Evolutionary conservation across 169 alveolate species (phyloP).

Genomic region (Eimeria sp.): DNA sequence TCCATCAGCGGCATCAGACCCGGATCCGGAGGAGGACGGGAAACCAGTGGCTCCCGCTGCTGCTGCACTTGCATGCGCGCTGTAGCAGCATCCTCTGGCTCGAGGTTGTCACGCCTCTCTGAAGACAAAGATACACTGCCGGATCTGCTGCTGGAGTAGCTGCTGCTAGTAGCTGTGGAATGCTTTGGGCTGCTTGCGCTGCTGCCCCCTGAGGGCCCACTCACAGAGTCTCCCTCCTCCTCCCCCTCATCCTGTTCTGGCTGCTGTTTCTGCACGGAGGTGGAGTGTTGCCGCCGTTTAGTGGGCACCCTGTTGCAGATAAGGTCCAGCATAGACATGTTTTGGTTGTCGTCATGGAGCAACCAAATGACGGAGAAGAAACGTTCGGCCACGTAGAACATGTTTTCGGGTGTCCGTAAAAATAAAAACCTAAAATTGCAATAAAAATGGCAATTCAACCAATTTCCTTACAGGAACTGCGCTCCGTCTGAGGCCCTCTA

Average conservation of each 20-base stretch:
- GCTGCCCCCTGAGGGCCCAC: not conserved
- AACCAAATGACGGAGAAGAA: conserved; percentile 66
- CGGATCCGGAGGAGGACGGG: conserved; percentile 38
- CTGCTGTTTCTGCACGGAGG: conserved; percentile 4
- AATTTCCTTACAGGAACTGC: not conserved
- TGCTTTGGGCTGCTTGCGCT: not conserved
- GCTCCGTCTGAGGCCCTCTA: not conserved
- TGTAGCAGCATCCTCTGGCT: not conserved
- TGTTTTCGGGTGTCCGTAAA: not conserved
- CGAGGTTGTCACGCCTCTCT: not conserved
- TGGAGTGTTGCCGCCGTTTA: not conserved
- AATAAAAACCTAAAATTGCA: not conserved
- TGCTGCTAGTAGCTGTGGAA: not conserved
- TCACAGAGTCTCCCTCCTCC: not conserved
- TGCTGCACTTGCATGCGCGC: not conserved
- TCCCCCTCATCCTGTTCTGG: not conserved
- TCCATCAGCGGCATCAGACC: conserved; percentile 4
- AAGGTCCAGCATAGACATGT: conserved; percentile 64
- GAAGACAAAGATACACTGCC: not conserved
- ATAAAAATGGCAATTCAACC: not conserved
- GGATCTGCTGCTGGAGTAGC: not conserved
- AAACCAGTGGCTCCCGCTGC: conserved; percentile 18
- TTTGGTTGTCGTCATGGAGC: conserved; percentile 63
- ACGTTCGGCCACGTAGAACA: conserved; percentile 48
- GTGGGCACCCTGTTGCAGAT: conserved; percentile 53